These are phyloP conservation scores for Rhodamnia rubescens DNA, from an alignment of 345 rosid genomes.

Conservation along the genomic window DNA sequence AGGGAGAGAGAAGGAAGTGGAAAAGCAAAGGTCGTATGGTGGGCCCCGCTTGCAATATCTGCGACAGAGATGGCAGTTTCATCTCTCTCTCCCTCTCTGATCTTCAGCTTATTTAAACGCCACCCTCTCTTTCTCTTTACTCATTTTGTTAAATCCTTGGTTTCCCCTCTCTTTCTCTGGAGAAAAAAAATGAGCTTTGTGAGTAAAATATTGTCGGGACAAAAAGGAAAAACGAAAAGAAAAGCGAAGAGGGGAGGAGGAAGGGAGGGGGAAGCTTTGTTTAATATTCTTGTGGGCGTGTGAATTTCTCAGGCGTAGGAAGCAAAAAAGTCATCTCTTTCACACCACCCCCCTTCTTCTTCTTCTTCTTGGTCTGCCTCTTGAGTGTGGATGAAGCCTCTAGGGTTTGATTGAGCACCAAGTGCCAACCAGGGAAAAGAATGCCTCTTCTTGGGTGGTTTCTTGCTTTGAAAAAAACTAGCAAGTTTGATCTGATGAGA, in stretches of 20 bases:
- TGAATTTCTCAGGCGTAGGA: conserved; percentile 28
- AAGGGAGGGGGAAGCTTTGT: background rate
- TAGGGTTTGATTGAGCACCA: conserved; percentile 44
- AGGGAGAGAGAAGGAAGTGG: background rate
- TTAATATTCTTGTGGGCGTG: conserved; percentile 18
- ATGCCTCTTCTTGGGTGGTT: background rate
- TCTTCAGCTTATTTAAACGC: background rate
- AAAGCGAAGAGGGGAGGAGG: background rate
- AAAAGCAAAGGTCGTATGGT: background rate
- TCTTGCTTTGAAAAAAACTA: background rate
- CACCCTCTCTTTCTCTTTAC: background rate
- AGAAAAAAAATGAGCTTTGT: background rate
- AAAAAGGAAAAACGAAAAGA: background rate
- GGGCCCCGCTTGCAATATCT: background rate
- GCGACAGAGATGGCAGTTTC: background rate
- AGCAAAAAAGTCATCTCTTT: conserved; percentile 61
- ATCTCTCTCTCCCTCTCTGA: background rate
- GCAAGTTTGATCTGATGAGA: background rate
- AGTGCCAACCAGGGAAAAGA: conserved; percentile 24
- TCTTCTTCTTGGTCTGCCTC: background rate
- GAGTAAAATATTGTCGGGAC: background rate
- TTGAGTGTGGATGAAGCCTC: conserved; percentile 22
- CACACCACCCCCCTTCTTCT: conserved; percentile 44
- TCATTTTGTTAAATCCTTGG: background rate
- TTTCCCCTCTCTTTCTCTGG: background rate